Percentiles rank a stretch among this genome's conserved stretches.
These are phyloP conservation scores for Xylaria venustula DNA, from an alignment of 495 filamentous ascomycete genomes.

Conservation along the genomic window DNA sequence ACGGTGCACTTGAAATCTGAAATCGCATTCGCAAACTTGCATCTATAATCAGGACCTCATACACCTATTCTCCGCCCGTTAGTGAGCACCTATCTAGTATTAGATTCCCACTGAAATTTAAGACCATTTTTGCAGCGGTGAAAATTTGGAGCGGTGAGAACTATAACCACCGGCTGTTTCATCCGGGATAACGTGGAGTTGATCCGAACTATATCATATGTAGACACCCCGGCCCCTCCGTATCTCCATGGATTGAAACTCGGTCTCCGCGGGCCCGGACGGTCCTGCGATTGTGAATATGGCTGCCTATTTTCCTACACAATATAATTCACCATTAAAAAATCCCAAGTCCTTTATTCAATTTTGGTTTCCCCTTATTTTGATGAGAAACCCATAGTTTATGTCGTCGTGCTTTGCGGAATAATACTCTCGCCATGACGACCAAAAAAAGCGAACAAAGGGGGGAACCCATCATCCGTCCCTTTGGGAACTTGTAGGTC, in stretches of 20 bases:
- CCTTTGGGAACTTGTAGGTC: background rate
- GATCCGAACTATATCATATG: background rate
- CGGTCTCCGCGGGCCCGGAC: conserved; percentile 3
- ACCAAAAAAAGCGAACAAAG: background rate
- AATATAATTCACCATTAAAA: background rate
- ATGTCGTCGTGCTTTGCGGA: too few relatives aligned
- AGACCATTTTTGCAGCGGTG: too few relatives aligned
- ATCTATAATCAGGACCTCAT: too few relatives aligned
- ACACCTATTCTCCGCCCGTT: too few relatives aligned
- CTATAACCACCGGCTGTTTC: background rate
- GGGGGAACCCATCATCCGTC: background rate
- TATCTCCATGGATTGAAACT: too few relatives aligned
- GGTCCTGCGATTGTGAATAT: background rate
- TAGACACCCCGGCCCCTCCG: too few relatives aligned
- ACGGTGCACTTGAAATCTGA: too few relatives aligned
- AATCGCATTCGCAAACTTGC: too few relatives aligned
- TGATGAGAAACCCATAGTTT: background rate
- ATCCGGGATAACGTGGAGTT: background rate
- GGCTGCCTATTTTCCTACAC: background rate
- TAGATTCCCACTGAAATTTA: too few relatives aligned
- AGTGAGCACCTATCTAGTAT: too few relatives aligned
- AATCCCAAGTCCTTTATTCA: too few relatives aligned
- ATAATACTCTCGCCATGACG: background rate
- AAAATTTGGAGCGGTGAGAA: too few relatives aligned
- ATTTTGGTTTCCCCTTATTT: background rate